Conservation (phyloP, 2,329 filamentous ascomycete species). For the Cercospora zeina region DNA sequence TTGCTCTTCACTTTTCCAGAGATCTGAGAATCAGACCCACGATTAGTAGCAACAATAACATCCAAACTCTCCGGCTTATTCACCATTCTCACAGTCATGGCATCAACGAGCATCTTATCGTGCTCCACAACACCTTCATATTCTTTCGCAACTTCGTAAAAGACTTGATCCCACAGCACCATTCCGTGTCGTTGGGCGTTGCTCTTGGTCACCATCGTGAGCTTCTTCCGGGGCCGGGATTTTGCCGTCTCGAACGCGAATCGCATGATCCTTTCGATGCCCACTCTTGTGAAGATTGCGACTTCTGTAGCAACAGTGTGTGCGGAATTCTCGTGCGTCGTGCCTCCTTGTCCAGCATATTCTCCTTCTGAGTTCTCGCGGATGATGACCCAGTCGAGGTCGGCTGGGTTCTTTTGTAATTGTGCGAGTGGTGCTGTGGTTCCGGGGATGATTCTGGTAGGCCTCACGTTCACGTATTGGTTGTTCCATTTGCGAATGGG, state of each 20-base stretch:
- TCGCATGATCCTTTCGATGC: constrained; percentile 51
- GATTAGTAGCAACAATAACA: constrained; percentile 53
- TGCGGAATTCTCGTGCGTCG: constrained; percentile 44
- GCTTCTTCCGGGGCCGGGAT: constrained; percentile 46
- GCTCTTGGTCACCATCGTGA: constrained; percentile 54
- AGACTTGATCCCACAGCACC: constrained; percentile 53
- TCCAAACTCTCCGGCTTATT: constrained; percentile 49
- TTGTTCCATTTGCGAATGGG: constrained; percentile 67
- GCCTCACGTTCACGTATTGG: constrained; percentile 68
- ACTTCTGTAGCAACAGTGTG: constrained; percentile 50
- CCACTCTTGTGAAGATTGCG: constrained; percentile 50
- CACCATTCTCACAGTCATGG: constrained; percentile 52
- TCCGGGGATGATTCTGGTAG: constrained; percentile 47
- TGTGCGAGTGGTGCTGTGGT: constrained; percentile 45
- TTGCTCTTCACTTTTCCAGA: not conserved
- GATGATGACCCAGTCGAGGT: constrained; percentile 53
- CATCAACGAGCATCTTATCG: constrained; percentile 55
- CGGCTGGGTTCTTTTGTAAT: constrained; percentile 37
- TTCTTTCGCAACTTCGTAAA: constrained; percentile 49
- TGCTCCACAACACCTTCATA: constrained; percentile 48
- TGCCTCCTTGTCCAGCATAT: constrained; percentile 50
- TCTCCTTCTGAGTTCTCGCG: constrained; percentile 53
- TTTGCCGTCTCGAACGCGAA: constrained; percentile 52
- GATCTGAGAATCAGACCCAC: constrained; percentile 43
- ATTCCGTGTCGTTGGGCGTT: constrained; percentile 54